Base-by-base conservation (phyloP, 768 basidiomycete genomes). In the Psilocybe azurescens region DNA sequence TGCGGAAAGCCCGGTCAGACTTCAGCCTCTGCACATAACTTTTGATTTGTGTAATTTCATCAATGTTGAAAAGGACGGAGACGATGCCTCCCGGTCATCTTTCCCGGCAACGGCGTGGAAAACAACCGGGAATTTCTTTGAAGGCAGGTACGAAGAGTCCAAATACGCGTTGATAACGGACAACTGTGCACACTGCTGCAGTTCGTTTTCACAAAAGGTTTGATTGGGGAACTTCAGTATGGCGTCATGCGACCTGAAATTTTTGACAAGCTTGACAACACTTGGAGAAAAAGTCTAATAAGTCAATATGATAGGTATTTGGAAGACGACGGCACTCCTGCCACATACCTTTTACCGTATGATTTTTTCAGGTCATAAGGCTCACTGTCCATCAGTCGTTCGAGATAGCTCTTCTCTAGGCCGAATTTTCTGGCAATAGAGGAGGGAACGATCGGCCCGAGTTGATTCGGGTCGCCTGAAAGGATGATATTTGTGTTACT, bases 61-160 rank as follows among this genome's bases (percentile, higher is more conserved):
- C 80, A 39, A 85, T 80, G 60, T 91, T 91, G 77, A 90, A 90
- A 88, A 90, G 0, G 88, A 90, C 1, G 89, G 89, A 0, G 89
- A 89, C 0, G 82, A 79, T 2, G 83, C 81, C 67, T 91, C 89
- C n/a, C 88, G 81, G 28, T 83, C 81, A 66, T 91, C 88, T 65
- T 83, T 83, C 16, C 89, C 89, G 14, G 74, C 66, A 11, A 89
- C 74, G 2, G 82, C 79, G 68, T 89, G 85, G 72, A 90, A 89
- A 1, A 90, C 72, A 46, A 90, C 73, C 0, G 89, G 88, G 71
- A 89, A 89, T 1, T 77, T 75, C 41, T 74, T 77, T 2, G 71
- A 74, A 0, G 79, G 79, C 2, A 87, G 73, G 36, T 81, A 78
- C 0, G 74, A 60, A 0, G 81, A 81, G 5, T 70, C 67, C 4